Percentiles rank a stretch among this genome's conserved stretches.
phyloP scores from a whole-genome alignment of 2,329 filamentous ascomycete species.

The Ophiostoma perfectum region DNA sequence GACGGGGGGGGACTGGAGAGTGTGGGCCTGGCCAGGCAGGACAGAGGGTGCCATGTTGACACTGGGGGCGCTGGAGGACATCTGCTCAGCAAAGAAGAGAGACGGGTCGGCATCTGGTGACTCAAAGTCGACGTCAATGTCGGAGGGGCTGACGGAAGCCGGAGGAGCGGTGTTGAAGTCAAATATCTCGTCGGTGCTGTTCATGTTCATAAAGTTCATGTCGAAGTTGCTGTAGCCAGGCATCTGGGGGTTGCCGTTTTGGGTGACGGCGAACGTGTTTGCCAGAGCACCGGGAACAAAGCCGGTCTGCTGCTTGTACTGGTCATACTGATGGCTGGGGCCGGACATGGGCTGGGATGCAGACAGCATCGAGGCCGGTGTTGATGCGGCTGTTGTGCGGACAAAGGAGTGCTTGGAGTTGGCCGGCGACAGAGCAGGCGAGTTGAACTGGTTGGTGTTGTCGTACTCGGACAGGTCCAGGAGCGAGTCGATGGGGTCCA shows the following conservation, averaged over 20 bases:
- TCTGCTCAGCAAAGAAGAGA: constrained; percentile 55
- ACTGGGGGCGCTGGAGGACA: constrained; percentile 33
- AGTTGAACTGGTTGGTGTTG: constrained; percentile 50
- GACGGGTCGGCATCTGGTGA: constrained; percentile 49
- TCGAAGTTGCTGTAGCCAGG: constrained; percentile 47
- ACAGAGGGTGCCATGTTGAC: constrained; percentile 34
- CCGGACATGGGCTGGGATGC: constrained; percentile 59
- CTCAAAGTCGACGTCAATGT: constrained; percentile 67
- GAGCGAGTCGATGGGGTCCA: constrained; percentile 51
- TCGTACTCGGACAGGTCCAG: constrained; percentile 61
- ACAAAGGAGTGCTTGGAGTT: constrained; percentile 49
- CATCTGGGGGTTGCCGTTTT: constrained; percentile 46
- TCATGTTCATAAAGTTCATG: constrained; percentile 45
- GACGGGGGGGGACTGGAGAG: constrained; percentile 40
- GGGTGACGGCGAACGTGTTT: constrained; percentile 72
- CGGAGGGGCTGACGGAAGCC: constrained; percentile 51
- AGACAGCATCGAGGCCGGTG: constrained; percentile 50
- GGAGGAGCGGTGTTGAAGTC: constrained; percentile 67
- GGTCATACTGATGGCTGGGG: constrained; percentile 90
- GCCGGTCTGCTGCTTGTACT: constrained; percentile 93
- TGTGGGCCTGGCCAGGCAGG: constrained; percentile 61
- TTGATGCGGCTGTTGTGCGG: constrained; percentile 38
- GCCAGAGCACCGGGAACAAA: constrained; percentile 79
- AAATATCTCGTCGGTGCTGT: constrained; percentile 60
- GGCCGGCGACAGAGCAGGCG: constrained; percentile 55